These are phyloP conservation scores for Miscanthus lutarioriparius DNA, from an alignment of 176 grass and related monocot species.

Conservation along the genomic window DNA sequence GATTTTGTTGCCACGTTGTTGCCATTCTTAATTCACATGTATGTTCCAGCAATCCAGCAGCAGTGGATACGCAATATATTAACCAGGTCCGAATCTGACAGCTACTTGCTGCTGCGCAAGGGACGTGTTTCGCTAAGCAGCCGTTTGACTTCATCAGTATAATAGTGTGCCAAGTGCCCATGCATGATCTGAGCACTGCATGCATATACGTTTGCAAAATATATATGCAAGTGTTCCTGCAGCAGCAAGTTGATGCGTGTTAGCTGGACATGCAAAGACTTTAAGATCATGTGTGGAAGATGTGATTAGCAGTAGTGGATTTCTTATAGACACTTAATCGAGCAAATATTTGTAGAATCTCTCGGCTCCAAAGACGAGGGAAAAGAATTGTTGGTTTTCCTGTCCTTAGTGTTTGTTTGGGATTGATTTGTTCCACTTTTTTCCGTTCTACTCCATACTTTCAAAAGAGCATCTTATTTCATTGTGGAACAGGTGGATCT, in stretches of 20 bases:
- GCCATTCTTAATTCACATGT: background rate
- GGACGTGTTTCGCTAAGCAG: background rate
- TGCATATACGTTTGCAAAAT: background rate
- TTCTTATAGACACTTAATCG: background rate
- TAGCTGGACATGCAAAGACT: background rate
- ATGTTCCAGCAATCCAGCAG: background rate
- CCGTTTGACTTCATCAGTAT: background rate
- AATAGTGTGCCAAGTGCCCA: background rate
- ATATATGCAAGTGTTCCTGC: background rate
- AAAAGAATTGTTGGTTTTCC: background rate
- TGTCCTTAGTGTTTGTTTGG: background rate
- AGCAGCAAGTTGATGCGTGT: background rate
- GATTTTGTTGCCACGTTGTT: background rate
- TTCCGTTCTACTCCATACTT: background rate
- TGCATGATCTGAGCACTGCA: background rate
- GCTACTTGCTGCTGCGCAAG: background rate
- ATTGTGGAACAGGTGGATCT: background rate
- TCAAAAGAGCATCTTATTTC: no score
- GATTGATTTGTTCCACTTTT: background rate
- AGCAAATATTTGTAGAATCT: background rate
- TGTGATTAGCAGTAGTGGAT: background rate
- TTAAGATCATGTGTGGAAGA: background rate
- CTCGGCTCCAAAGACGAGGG: background rate
- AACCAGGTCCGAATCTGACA: background rate
- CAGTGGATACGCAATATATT: background rate